Conservation (phyloP, 1,284 basidiomycete species). For the Gymnopus androsaceus region DNA sequence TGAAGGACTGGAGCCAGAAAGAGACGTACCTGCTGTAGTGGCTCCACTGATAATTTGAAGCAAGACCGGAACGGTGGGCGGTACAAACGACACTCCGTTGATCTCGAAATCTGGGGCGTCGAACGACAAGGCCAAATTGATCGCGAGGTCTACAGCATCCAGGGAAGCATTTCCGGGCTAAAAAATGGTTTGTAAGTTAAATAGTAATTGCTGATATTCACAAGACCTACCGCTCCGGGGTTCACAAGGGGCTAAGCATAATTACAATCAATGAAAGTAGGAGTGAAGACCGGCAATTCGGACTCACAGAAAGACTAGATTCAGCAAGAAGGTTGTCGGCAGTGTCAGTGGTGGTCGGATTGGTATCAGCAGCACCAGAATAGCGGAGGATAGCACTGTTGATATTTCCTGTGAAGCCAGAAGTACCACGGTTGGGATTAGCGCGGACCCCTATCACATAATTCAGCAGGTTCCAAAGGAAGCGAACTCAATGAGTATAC, state of each 20-base stretch:
- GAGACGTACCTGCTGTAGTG: conserved; percentile 21
- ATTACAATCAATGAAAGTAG: not conserved
- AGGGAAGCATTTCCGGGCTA: not conserved
- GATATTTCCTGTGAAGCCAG: conserved; percentile 24
- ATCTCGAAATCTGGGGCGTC: conserved; percentile 7
- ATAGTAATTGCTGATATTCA: not conserved
- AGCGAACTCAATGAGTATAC: conserved; percentile 20
- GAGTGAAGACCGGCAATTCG: not conserved
- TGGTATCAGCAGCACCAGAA: conserved; percentile 24
- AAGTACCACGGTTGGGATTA: conserved; percentile 21
- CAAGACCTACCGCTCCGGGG: conserved; percentile 12
- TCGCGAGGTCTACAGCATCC: conserved; percentile 4
- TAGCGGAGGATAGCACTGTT: conserved; percentile 34
- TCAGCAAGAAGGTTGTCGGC: conserved; percentile 4
- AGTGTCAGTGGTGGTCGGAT: conserved; percentile 31
- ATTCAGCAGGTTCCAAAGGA: not conserved
- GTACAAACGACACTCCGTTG: conserved; percentile 9
- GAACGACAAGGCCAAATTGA: conserved; percentile 10
- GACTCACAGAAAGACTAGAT: conserved; percentile 10
- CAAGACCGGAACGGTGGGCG: conserved; percentile 17
- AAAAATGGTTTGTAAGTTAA: not conserved
- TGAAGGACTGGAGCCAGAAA: not conserved
- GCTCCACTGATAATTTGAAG: conserved; percentile 23
- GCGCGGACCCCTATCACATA: conserved; percentile 24
- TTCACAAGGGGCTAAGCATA: conserved; percentile 7